Evolutionary conservation across 2,329 filamentous ascomycete species (phyloP).

Genomic region (Neurospora sp.): DNA sequence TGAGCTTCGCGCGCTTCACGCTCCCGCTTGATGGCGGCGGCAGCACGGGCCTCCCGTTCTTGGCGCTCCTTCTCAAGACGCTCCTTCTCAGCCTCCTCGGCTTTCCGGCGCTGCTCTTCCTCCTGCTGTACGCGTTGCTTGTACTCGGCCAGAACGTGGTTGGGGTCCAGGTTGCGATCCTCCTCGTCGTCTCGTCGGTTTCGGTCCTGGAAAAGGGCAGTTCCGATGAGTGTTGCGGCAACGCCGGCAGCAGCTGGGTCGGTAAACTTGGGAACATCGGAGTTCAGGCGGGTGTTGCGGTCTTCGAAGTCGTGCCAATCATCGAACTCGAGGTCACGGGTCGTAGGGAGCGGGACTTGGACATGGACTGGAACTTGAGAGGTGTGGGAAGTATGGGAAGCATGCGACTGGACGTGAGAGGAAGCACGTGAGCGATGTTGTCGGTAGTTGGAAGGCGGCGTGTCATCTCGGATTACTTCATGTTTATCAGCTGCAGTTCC

Average conservation of each 20-base stretch:
- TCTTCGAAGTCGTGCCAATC: conserved; percentile 24
- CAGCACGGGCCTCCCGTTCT: conserved; percentile 14
- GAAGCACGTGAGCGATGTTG: not conserved
- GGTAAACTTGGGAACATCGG: conserved; percentile 31
- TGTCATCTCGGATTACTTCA: not conserved
- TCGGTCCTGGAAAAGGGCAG: conserved; percentile 21
- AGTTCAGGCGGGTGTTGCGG: conserved; percentile 21
- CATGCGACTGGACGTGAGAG: not conserved
- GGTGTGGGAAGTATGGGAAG: not conserved
- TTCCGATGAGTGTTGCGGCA: conserved; percentile 36
- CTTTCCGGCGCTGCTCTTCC: conserved; percentile 15
- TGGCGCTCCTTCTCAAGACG: conserved; percentile 5
- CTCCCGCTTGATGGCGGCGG: conserved; percentile 8
- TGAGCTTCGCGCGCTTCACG: conserved; percentile 15
- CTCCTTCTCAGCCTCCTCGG: conserved; percentile 6
- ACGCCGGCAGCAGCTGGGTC: conserved; percentile 37
- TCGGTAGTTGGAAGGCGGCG: not conserved
- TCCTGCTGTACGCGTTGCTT: conserved; percentile 6
- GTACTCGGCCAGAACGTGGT: conserved; percentile 11
- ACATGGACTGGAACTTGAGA: not conserved
- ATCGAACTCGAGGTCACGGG: not conserved
- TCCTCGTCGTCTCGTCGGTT: conserved; percentile 15
- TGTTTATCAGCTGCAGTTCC: not conserved
- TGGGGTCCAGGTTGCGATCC: conserved; percentile 13
- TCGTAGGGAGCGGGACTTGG: not conserved